Evolutionary conservation across 371 early-diverging fungal genomes (phyloP), one percentile per base, ranked within the genome.

Genomic region (Mortierella sp.): DNA sequence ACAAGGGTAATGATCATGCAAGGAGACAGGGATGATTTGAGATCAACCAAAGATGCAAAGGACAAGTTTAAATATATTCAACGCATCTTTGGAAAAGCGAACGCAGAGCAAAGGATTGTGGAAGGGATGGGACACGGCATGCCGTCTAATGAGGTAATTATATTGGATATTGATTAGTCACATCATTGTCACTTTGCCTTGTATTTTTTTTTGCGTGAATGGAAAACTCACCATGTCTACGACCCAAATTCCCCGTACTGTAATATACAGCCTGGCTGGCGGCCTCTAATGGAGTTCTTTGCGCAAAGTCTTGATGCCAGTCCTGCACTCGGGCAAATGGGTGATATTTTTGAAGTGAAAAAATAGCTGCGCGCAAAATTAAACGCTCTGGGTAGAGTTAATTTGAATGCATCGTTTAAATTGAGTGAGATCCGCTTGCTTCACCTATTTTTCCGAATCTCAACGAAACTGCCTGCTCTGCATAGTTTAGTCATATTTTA

Each of bases 231-330:
- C n/a, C n/a, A n/a, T n/a, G n/a, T n/a, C n/a, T n/a, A n/a, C n/a
- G n/a, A n/a, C n/a, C n/a, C n/a, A n/a, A n/a, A n/a, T n/a, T n/a
- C n/a, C n/a, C n/a, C n/a, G n/a, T n/a, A n/a, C n/a, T n/a, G n/a
- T n/a, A n/a, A n/a, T n/a, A n/a, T n/a, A n/a, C n/a, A 72, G 70
- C 28, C 66, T 66, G 76, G 74, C 32, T 89, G 89, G 89, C 73
- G 84, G n/a, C 68, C 84, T 10, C 72, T 89, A 34, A 88, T 88
- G 68, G 82, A 86, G 42, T 89, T 87, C 57, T 88, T 89, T 65
- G 85, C 88, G 10, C 76, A 82, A 31, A 78, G 84, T 56, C 83
- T 89, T 83, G 80, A 86, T 9, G 66, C 84, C 72, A 76, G 89
- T 29, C 83, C 84, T 10, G 69, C 75, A 40, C 54, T 88, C 32